Base-by-base conservation (phyloP, 1,284 basidiomycete genomes). In the Agroathelia rolfsii region DNA sequence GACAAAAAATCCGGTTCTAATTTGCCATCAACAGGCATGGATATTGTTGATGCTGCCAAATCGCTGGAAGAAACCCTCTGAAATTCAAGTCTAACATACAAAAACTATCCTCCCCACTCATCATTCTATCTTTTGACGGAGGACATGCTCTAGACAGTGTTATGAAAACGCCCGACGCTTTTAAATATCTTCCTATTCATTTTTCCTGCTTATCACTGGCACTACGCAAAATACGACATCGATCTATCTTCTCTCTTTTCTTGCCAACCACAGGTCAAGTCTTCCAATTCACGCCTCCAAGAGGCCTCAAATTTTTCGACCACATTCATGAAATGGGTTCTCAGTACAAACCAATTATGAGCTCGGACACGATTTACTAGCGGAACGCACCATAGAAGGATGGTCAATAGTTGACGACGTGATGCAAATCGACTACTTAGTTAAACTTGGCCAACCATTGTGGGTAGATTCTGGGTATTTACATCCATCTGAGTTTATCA, bases 371-470 rank as follows among this genome's bases (percentile, higher is more conserved):
- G 37, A 36, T 19, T 34, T 28, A 30, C 17, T 38, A 14, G 36
- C 32, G 5, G 20, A 2, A 15, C 11, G 13, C n/a, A n/a, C n/a
- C n/a, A n/a, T 18, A 15, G 26, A 3, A 15, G 28, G 5, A 9
- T 12, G 16, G n/a, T n/a, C n/a, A 11, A 39, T 17, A 15, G 11
- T 39, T 10, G 35, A 37, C 14, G 6, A 32, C 14, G 29, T 34
- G 11, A 32, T 35, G n/a, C 10, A 28, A 6, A 14, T 25, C 6
- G 24, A 28, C 10, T 31, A 23, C 29, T 45, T 47, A 20, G 32
- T 28, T n/a, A 29, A 38, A 27, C 38, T 47, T 11, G 49, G 50
- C 15, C 42, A 50, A 7, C 50, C 51, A 14, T 32, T 53, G 52
- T 53, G 34, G 12, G 50, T 45, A 20, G 30, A 13, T 26, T 30